Percentiles rank a stretch among this genome's conserved stretches.
These are phyloP conservation scores for Sechiopsis laciniata DNA, from an alignment of 306 rosid genomes.

Conservation along the genomic window DNA sequence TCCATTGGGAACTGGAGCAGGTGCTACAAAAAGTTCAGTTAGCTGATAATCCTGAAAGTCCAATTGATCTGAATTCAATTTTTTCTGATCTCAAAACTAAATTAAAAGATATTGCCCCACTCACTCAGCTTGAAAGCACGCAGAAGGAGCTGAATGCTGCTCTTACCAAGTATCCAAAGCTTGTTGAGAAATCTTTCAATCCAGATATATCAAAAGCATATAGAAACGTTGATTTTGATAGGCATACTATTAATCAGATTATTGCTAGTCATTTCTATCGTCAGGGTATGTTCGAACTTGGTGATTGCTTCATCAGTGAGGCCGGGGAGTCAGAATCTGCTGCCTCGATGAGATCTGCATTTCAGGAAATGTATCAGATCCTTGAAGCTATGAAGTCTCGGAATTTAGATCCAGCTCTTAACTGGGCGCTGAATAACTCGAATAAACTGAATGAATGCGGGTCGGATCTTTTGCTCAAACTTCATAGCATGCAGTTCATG, in stretches of 20 bases:
- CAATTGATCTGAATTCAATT: conserved; percentile 36
- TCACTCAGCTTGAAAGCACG: conserved; percentile 53
- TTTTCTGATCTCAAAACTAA: conserved; percentile 53
- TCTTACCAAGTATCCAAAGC: conserved; percentile 69
- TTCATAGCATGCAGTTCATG: conserved; percentile 65
- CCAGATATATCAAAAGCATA: conserved; percentile 89
- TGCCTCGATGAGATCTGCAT: conserved; percentile 50
- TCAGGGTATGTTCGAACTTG: conserved; percentile 73
- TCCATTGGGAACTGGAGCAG: conserved; percentile 45
- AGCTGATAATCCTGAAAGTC: conserved; percentile 29
- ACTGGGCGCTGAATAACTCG: conserved; percentile 59
- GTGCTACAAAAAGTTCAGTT: conserved; percentile 57
- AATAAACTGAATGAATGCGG: conserved; percentile 59
- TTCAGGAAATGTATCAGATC: conserved; percentile 70
- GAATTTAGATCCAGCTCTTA: conserved; percentile 74
- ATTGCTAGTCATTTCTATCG: conserved; percentile 77
- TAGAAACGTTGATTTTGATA: conserved; percentile 59
- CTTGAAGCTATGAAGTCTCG: conserved; percentile 63
- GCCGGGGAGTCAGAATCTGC: conserved; percentile 57
- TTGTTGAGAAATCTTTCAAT: conserved; percentile 67
- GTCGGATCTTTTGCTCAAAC: conserved; percentile 63
- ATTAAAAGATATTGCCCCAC: conserved; percentile 51
- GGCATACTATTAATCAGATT: conserved; percentile 54
- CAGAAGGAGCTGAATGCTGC: conserved; percentile 79
- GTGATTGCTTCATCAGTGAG: conserved; percentile 59